Conservation (phyloP, 495 filamentous ascomycete genomes). For the Rhypophila decipiens region DNA sequence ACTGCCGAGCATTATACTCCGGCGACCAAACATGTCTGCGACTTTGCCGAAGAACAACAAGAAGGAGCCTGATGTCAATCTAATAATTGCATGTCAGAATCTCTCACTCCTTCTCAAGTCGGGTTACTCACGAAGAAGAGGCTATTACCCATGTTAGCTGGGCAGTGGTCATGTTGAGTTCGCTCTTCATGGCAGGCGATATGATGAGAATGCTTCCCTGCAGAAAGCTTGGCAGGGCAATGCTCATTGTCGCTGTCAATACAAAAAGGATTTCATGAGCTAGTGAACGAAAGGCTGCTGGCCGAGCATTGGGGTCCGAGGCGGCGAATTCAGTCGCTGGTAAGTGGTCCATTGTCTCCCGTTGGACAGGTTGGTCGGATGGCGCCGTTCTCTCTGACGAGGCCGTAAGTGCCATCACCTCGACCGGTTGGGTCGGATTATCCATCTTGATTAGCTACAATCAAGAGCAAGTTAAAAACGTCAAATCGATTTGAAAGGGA, state of each 20-base stretch:
- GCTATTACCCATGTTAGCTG: constrained; percentile 1
- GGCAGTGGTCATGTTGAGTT: constrained; percentile 2
- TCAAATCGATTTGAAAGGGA: neutral
- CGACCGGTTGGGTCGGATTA: neutral
- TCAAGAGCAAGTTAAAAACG: neutral
- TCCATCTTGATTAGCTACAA: neutral
- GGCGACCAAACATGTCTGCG: constrained; percentile 3
- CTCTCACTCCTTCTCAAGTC: neutral
- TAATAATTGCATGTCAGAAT: neutral
- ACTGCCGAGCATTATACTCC: neutral
- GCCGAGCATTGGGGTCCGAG: constrained; percentile 1
- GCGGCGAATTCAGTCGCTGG: neutral
- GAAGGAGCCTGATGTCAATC: constrained; percentile 1
- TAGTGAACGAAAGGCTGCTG: neutral
- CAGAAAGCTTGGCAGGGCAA: constrained; percentile 2
- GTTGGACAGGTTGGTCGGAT: neutral
- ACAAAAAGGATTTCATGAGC: constrained; percentile 1
- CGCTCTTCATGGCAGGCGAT: constrained; percentile 1
- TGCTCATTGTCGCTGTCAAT: constrained; percentile 3
- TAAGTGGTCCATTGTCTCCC: neutral
- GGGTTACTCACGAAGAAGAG: neutral
- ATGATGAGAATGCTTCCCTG: constrained; percentile 1
- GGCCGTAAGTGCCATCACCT: neutral
- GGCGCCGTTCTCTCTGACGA: neutral
- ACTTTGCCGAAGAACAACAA: constrained; percentile 4